A percentile compares a stretch with the other conserved stretches of the same genome.
These are phyloP conservation scores for Lanmaoa rubissima DNA, from an alignment of 768 basidiomycete genomes.

Conservation along the genomic window DNA sequence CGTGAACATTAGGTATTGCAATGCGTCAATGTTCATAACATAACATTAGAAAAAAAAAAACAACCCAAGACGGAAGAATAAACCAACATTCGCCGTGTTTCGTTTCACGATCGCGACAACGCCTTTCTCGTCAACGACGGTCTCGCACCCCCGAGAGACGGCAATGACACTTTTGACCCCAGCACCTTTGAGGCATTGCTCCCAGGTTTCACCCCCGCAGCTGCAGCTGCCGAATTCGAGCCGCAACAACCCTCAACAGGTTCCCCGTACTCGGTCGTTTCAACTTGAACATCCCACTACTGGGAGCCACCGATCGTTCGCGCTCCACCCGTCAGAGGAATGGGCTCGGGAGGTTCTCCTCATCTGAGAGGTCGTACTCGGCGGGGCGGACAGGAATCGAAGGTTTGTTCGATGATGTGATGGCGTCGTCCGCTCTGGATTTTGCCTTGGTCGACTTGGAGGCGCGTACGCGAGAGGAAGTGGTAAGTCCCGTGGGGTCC, in stretches of 20 bases:
- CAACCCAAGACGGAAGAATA: neutral
- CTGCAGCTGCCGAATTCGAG: constrained; percentile 42
- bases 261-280: constrained; percentile 53
- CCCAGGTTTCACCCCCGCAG: constrained; percentile 21
- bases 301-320: constrained; percentile 22
- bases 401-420: constrained; percentile 10
- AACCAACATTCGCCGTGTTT: neutral
- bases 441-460: constrained; percentile 20
- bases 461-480: constrained; percentile 15
- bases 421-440: neutral
- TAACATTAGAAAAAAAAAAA: neutral
- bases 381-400: constrained; percentile 31
- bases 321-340: constrained; percentile 63
- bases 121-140: constrained; percentile 42
- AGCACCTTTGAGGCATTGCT: constrained; percentile 8
- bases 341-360: constrained; percentile 84
- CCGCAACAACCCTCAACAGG: constrained; percentile 57
- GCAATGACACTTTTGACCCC: constrained; percentile 8
- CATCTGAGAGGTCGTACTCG: constrained; percentile 69
- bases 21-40: constrained; percentile 4
- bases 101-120: constrained; percentile 15
- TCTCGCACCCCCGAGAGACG: constrained; percentile 27
- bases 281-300: constrained; percentile 14
- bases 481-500: constrained; percentile 37
- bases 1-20: constrained; percentile 10